Percentiles rank a stretch among this genome's conserved stretches.
These are phyloP conservation scores for Fomitiporia mediterranea DNA, from an alignment of 1,284 basidiomycete species.

Conservation along the genomic window DNA sequence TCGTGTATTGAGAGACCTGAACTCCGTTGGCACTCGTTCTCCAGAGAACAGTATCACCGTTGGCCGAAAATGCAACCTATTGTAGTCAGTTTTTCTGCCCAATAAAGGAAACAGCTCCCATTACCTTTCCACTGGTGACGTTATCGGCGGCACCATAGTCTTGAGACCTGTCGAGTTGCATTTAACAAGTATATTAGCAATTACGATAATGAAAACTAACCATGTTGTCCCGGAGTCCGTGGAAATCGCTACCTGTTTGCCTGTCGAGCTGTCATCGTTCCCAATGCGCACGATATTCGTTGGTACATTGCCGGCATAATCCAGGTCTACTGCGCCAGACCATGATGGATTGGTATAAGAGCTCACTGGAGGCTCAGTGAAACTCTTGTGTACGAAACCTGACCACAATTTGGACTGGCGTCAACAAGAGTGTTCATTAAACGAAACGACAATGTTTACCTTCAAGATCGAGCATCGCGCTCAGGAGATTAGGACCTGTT, in stretches of 20 bases:
- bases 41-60: slow-evolving; percentile 57
- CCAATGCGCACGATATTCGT: slow-evolving; percentile 51
- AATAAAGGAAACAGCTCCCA: neutral
- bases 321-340: slow-evolving; percentile 48
- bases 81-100: neutral
- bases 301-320: slow-evolving; percentile 54
- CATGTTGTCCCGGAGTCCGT: slow-evolving; percentile 50
- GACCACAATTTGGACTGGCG: neutral
- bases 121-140: slow-evolving; percentile 43
- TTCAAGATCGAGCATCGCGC: slow-evolving; percentile 49
- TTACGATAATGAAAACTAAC: slow-evolving; percentile 25
- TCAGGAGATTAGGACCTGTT: slow-evolving; percentile 44
- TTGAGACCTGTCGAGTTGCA: slow-evolving; percentile 25
- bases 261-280: slow-evolving; percentile 40
- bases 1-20: slow-evolving; percentile 47
- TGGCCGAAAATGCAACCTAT: slow-evolving; percentile 48
- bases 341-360: slow-evolving; percentile 47
- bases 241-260: slow-evolving; percentile 53
- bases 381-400: slow-evolving; percentile 49
- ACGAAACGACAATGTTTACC: slow-evolving; percentile 30
- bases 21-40: slow-evolving; percentile 44
- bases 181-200: neutral
- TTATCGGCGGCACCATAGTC: slow-evolving; percentile 50
- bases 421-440: neutral
- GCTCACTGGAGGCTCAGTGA: slow-evolving; percentile 40